Base-by-base conservation (phyloP, 495 filamentous ascomycete genomes). In the Aspergillus coremiiformis region DNA sequence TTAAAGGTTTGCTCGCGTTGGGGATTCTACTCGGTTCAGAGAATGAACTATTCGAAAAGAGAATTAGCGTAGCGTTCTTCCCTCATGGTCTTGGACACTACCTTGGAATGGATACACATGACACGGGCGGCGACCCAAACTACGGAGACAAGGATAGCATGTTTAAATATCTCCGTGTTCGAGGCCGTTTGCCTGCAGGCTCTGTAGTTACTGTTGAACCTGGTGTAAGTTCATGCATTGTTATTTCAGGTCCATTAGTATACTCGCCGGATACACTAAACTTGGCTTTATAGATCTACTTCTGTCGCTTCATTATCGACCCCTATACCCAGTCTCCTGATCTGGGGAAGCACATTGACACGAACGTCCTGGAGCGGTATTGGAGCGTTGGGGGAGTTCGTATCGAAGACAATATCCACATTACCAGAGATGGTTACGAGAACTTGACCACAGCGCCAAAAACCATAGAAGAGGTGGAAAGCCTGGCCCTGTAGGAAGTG, bases 91-190 rank as follows among this genome's bases (percentile, higher is more conserved):
- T 96, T 4, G 91, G 91, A 0, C 90, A 96, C 64, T 92, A 94
- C 59, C 74, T 96, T 8, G 91, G 91, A 44, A 87, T 96, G 86
- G 91, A 96, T 67, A 95, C 89, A 6, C 91, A 96, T 69, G 91
- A 96, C 62, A 87, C 84, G 1, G 91, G 90, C 51, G 91, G 90
- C 17, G 82, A 93, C 64, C 78, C 90, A 2, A 87, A 96, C 65
- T 95, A 95, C 56, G 73, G 72, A 35, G 94, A 97, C 60, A 70
- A 74, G 56, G 91, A 99, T 66, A 65, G 80, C 37, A 85, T 96
- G 80, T 95, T 93, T 66, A 75, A 76, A 21, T 95, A 94, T 57
- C 70, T 99, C 37, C 77, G 93, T 43, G 84, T 95, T n/a, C 70
- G 93, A 39, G 85, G 89, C 10, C 75, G 66, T 19, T 58, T 95